Percentiles rank a stretch among this genome's conserved stretches.
Conservation (phyloP, 148 eudicot genomes). For the Persicaria tinctoria region DNA sequence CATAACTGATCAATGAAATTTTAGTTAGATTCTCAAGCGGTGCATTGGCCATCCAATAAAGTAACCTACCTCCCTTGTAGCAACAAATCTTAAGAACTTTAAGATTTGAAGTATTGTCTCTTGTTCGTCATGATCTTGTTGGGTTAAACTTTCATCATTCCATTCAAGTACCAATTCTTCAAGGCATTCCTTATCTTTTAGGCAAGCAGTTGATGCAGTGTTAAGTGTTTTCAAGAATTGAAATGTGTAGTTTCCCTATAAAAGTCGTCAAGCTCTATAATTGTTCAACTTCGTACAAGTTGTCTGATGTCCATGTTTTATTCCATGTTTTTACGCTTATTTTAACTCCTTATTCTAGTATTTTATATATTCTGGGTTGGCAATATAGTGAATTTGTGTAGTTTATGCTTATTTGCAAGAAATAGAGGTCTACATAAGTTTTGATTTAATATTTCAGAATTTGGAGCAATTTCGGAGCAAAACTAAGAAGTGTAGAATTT, state of each 20-base stretch:
- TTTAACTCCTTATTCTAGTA: no score
- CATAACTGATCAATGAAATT: slow-evolving; percentile 18
- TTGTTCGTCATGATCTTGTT: slow-evolving; percentile 1
- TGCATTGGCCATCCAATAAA: neutral
- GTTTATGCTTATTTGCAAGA: no score
- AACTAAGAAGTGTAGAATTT: no score
- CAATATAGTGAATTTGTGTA: no score
- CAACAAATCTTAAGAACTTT: slow-evolving; percentile 15
- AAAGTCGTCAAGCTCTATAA: neutral
- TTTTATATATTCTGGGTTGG: no score
- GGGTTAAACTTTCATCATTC: neutral
- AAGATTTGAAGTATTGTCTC: slow-evolving; percentile 22
- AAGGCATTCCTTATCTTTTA: neutral
- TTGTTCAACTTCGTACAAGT: neutral
- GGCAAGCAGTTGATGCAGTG: slow-evolving; percentile 5
- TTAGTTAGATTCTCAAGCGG: neutral
- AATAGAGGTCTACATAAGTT: no score
- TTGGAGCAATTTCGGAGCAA: no score
- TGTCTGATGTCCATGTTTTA: neutral
- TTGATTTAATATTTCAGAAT: no score
- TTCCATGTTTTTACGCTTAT: no score
- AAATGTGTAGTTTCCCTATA: neutral
- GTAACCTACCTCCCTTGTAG: slow-evolving; percentile 18
- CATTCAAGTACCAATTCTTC: neutral
- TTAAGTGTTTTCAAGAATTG: neutral